These are phyloP conservation scores for Zymoseptoria ardabiliae DNA, from an alignment of 2,329 filamentous ascomycete genomes.

Conservation along the genomic window DNA sequence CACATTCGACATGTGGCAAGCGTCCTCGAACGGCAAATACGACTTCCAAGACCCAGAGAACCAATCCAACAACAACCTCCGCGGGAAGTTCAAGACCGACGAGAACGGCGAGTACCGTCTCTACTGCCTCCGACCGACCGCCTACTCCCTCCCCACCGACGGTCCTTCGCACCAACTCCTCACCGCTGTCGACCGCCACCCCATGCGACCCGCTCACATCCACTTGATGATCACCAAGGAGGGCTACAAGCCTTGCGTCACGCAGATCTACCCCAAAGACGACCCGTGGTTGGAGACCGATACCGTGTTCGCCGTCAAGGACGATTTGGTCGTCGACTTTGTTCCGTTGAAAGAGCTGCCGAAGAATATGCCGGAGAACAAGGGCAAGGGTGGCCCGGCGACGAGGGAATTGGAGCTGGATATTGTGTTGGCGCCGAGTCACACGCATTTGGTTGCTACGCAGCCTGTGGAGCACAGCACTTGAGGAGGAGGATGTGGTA, in stretches of 20 bases:
- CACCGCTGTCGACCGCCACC: slow-evolving; percentile 49
- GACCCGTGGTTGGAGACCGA: slow-evolving; percentile 52
- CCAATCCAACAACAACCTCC: slow-evolving; percentile 65
- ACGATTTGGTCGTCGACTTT: slow-evolving; percentile 53
- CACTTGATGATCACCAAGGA: slow-evolving; percentile 32
- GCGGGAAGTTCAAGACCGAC: slow-evolving; percentile 67
- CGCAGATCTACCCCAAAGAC: slow-evolving; percentile 45
- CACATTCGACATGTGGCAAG: slow-evolving; percentile 73
- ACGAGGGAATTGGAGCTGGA: slow-evolving; percentile 52
- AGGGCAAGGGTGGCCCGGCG: slow-evolving; percentile 26
- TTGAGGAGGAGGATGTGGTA: background rate
- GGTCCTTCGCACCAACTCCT: slow-evolving; percentile 50
- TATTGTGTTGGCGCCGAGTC: slow-evolving; percentile 46
- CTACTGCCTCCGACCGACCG: slow-evolving; percentile 68
- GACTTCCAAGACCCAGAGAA: slow-evolving; percentile 61
- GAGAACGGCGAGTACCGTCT: slow-evolving; percentile 63
- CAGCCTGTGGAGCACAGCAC: background rate
- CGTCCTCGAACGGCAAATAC: slow-evolving; percentile 67
- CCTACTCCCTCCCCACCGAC: slow-evolving; percentile 63
- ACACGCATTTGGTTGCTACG: slow-evolving; percentile 5
- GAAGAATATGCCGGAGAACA: slow-evolving; percentile 40
- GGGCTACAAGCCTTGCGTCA: slow-evolving; percentile 19
- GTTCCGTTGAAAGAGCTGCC: slow-evolving; percentile 45
- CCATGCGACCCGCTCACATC: slow-evolving; percentile 56
- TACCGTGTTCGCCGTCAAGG: slow-evolving; percentile 56